Percentiles rank a stretch among this genome's conserved stretches.
phyloP scores from a whole-genome alignment of 352 stramenopile species.

The Pythium oligandrum region DNA sequence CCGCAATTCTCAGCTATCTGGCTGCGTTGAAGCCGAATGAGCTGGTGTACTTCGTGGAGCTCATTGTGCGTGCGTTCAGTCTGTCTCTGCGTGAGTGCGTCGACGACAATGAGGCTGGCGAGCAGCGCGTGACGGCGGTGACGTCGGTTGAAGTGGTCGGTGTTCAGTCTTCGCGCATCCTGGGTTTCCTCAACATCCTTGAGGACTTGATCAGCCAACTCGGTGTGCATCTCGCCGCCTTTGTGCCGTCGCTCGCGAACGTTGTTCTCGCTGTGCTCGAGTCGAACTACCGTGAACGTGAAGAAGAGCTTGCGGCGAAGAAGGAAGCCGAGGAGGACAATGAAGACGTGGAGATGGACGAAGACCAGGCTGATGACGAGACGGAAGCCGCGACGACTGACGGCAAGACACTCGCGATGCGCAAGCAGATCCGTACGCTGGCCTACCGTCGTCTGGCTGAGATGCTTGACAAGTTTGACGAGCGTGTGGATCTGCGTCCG shows the following conservation, averaged over 20 bases:
- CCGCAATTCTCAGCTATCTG: constrained; percentile 88
- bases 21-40: constrained; percentile 70
- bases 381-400: constrained; percentile 10
- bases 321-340: constrained; percentile 12
- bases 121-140: constrained; percentile 3
- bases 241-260: constrained; percentile 72
- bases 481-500: constrained; percentile 48
- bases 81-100: constrained; percentile 16
- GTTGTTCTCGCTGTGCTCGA: constrained; percentile 73
- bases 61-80: constrained; percentile 88
- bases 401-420: constrained; percentile 31
- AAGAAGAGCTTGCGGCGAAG: constrained; percentile 15
- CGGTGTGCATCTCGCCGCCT: constrained; percentile 75
- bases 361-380: constrained; percentile 12
- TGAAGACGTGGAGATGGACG: constrained; percentile 19
- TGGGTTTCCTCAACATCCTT: constrained; percentile 89
- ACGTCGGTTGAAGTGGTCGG: constrained; percentile 26
- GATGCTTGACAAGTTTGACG: constrained; percentile 79
- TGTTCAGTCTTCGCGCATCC: constrained; percentile 71
- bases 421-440: constrained; percentile 79
- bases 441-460: constrained; percentile 69
- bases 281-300: constrained; percentile 33
- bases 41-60: constrained; percentile 81
- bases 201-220: constrained; percentile 86
- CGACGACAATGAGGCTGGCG: constrained; percentile 1